Evolutionary conservation across 78 protist genomes (phyloP).

Genomic region (Ministeria vibrans): DNA sequence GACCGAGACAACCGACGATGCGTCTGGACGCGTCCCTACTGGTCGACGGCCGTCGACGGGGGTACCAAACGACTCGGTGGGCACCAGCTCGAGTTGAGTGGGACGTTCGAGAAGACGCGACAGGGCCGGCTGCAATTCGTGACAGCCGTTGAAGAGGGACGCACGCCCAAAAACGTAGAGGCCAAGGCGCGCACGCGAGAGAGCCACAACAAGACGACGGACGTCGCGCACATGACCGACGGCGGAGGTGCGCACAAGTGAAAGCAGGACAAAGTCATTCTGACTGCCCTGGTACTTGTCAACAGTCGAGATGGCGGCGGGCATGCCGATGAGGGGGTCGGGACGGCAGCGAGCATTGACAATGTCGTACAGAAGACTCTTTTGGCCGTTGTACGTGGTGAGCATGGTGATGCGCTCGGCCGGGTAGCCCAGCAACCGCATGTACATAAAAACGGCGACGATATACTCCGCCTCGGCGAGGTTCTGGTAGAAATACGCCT

Average conservation of each 20-base stretch:
- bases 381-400: conserved; percentile 95
- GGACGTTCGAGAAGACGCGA: conserved; percentile 25
- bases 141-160: conserved; percentile 56
- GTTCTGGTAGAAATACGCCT: conserved; percentile 79
- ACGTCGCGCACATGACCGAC: conserved; percentile 89
- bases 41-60: background rate
- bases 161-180: conserved; percentile 77
- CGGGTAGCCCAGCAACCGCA: conserved; percentile 86
- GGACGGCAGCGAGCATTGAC: conserved; percentile 10
- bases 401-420: conserved; percentile 66
- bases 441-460: conserved; percentile 81
- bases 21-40: background rate
- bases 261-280: conserved; percentile 84
- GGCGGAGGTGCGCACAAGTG: conserved; percentile 83
- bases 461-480: conserved; percentile 91
- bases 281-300: conserved; percentile 94
- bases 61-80: conserved; percentile 36
- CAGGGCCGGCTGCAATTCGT: conserved; percentile 58
- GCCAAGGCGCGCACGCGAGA: conserved; percentile 93
- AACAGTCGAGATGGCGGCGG: conserved; percentile 59
- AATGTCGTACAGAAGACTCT: conserved; percentile 43
- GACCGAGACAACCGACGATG: background rate
- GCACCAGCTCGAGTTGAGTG: conserved; percentile 29
- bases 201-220: conserved; percentile 76
- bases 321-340: conserved; percentile 7